Conservation (phyloP, 106 monocot genomes). For the Dactylorhiza incarnata region DNA sequence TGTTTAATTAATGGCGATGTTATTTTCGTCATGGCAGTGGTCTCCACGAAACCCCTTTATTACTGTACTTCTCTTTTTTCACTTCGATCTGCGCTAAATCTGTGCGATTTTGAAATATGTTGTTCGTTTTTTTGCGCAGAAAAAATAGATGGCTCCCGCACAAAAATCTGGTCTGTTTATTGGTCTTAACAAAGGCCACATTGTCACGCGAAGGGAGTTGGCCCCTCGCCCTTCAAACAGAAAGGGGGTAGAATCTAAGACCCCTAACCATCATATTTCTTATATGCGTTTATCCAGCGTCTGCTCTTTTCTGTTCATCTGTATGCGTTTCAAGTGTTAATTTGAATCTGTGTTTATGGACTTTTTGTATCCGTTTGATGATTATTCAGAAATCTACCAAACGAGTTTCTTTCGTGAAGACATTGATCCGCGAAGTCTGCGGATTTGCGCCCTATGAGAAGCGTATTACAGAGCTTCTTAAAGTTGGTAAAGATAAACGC, state of each 20-base stretch:
- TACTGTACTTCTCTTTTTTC: too few relatives aligned
- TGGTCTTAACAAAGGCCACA: conserved; percentile 38
- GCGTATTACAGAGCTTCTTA: conserved; percentile 34
- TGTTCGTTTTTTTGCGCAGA: neutral
- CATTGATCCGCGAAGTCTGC: conserved; percentile 35
- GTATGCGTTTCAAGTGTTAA: too few relatives aligned
- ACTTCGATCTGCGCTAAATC: neutral
- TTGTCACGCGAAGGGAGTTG: conserved; percentile 38
- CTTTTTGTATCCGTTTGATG: neutral
- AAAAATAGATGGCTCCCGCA: conserved; percentile 21
- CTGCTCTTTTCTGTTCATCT: too few relatives aligned
- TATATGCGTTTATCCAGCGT: too few relatives aligned
- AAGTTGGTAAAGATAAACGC: conserved; percentile 32
- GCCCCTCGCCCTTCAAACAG: conserved; percentile 31
- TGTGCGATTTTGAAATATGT: neutral
- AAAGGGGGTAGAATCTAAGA: conserved; percentile 17
- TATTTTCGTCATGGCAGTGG: too few relatives aligned
- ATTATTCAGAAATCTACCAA: conserved; percentile 28
- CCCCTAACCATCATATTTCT: too few relatives aligned
- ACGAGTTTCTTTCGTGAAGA: conserved; percentile 31
- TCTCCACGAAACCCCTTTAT: too few relatives aligned
- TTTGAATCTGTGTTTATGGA: neutral
- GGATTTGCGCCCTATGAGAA: conserved; percentile 43
- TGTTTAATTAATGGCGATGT: too few relatives aligned
- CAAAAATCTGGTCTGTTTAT: conserved; percentile 41